Evolutionary conservation across 2,329 filamentous ascomycete genomes (phyloP).

Genomic region (Myriosclerotinia scirpicola): DNA sequence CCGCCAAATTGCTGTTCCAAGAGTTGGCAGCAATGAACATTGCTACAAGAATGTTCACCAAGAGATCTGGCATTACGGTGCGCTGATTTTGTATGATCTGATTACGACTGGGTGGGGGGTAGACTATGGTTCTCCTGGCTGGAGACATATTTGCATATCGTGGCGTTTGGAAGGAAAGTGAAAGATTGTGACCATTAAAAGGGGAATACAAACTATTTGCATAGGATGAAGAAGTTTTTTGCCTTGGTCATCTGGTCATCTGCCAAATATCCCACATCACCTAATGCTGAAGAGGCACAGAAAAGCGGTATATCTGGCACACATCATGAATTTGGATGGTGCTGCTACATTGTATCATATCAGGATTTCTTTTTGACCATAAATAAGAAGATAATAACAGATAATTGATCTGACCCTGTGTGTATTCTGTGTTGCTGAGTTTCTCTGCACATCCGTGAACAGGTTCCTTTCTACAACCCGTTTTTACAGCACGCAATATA

Average conservation of each 20-base stretch:
- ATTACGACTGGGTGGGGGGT: conserved; percentile 22
- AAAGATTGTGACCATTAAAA: conserved; percentile 29
- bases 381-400: conserved; percentile 19
- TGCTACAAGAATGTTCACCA: conserved; percentile 94
- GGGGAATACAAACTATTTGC: conserved; percentile 26
- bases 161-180: conserved; percentile 37
- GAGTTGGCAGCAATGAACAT: conserved; percentile 99
- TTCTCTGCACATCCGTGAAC: neutral
- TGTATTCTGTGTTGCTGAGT: neutral
- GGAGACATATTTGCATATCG: conserved; percentile 35
- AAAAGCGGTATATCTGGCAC: conserved; percentile 17
- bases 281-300: conserved; percentile 8
- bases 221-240: conserved; percentile 23
- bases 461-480: neutral
- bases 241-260: conserved; percentile 8
- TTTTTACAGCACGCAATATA: neutral
- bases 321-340: conserved; percentile 16
- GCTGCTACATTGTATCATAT: conserved; percentile 21
- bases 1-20: conserved; percentile 97
- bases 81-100: conserved; percentile 47
- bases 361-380: conserved; percentile 14
- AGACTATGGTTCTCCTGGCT: conserved; percentile 18
- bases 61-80: conserved; percentile 72
- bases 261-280: conserved; percentile 6
- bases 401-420: neutral